These are phyloP conservation scores for Scalesia atractyloides DNA, from an alignment of 129 eudicot genomes.

Conservation along the genomic window DNA sequence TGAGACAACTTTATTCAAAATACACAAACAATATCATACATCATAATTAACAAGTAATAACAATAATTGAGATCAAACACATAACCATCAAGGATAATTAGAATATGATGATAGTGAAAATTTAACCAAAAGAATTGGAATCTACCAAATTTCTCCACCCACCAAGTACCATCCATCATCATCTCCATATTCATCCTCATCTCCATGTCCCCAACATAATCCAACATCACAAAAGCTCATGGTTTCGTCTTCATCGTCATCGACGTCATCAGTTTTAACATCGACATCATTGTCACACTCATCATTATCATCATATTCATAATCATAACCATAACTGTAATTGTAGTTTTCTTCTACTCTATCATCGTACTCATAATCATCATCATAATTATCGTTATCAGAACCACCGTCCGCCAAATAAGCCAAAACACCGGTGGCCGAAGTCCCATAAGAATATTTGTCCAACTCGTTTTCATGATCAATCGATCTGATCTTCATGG, in stretches of 20 bases:
- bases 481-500: constrained; percentile 43
- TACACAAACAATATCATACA: constrained; percentile 22
- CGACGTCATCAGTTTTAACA: not conserved
- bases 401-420: constrained; percentile 40
- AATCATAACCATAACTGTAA: constrained; percentile 8
- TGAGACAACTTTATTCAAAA: constrained; percentile 22
- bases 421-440: constrained; percentile 50
- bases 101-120: constrained; percentile 22
- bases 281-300: not conserved
- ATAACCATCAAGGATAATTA: constrained; percentile 27
- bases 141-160: constrained; percentile 30
- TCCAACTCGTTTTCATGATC: constrained; percentile 30
- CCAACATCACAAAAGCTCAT: constrained; percentile 42
- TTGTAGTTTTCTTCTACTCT: constrained; percentile 18
- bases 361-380: constrained; percentile 15
- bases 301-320: constrained; percentile 12
- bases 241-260: constrained; percentile 26
- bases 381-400: constrained; percentile 16
- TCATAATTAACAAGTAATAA: constrained; percentile 20
- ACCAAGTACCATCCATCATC: constrained; percentile 41
- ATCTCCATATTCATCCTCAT: constrained; percentile 35
- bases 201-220: constrained; percentile 43
- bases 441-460: constrained; percentile 30
- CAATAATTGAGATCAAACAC: constrained; percentile 15
- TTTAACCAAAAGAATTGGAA: constrained; percentile 32